Conservation (phyloP, 257 asterid genomes). For the Asclepias syriaca region DNA sequence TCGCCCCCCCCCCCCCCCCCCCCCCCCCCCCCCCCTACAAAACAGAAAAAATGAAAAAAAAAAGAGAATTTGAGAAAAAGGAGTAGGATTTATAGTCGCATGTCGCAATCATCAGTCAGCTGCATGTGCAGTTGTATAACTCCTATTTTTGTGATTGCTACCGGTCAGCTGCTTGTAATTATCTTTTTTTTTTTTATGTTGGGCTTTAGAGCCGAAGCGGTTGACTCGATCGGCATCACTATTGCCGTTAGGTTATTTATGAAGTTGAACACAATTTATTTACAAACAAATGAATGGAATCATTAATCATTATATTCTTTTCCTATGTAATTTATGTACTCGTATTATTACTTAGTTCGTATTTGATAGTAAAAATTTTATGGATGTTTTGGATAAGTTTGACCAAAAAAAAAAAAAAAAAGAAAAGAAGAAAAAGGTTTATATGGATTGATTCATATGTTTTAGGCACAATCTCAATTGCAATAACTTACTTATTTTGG, state of each 20-base stretch:
- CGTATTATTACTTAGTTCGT: too few relatives aligned
- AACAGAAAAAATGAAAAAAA: not conserved
- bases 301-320: not conserved
- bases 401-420: too few relatives aligned
- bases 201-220: not conserved
- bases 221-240: conserved; percentile 1
- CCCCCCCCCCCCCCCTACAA: too few relatives aligned
- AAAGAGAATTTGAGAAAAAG: not conserved
- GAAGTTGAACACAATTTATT: conserved; percentile 8
- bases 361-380: too few relatives aligned
- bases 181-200: conserved; percentile 4
- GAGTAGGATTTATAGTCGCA: not conserved
- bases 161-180: not conserved
- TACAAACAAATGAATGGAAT: not conserved
- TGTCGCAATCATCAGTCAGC: conserved; percentile 1
- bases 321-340: too few relatives aligned
- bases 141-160: too few relatives aligned
- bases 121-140: not conserved
- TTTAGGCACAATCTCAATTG: too few relatives aligned
- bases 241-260: conserved; percentile 2
- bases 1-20: too few relatives aligned
- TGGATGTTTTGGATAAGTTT: too few relatives aligned
- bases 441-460: too few relatives aligned
- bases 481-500: too few relatives aligned
- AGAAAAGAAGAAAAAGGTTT: too few relatives aligned